Evolutionary conservation across 352 stramenopile genomes (phyloP), one percentile per base, ranked within the genome.

Genomic region (Saprolegnia diclina): DNA sequence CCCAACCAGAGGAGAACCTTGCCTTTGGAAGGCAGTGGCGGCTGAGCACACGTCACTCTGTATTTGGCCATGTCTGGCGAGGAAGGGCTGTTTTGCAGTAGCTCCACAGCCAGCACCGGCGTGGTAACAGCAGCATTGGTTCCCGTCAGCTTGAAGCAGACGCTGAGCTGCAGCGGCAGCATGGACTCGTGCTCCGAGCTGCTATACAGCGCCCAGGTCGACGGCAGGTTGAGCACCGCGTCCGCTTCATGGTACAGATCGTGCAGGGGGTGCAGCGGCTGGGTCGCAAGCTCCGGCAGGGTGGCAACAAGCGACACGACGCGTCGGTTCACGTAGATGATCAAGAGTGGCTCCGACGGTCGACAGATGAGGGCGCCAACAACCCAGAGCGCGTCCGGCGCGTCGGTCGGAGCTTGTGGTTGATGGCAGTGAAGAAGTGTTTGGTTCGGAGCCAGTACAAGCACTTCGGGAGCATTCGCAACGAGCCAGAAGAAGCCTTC

Each of bases 151-250:
- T 65, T 65, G 35, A 65, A 65, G 26, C 26, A 65, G 18, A 65
- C 45, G 21, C 26, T 65, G 57, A 65, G 57, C 21, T 65, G 24
- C 35, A 64, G n/a, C 54, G 56, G 56, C 24, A 59, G 35, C 35
- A 59, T 59, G 1, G 52, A 16, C 11, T 59, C 52, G 3, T 4
- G 52, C 24, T 59, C 52, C 35, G 52, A 21, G 35, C 9, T 59
- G 35, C 52, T 59, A 1, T 10, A 59, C 2, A 59, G 52, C 13
- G 24, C 52, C 52, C 52, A 59, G 3, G 11, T 24, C 11, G 13
- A 21, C 9, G 52, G 52, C 13, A 21, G 52, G n/a, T 59, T 16
- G 2, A 40, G 24, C 3, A 4, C 35, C 4, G 35, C 24, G 35
- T 59, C 52, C 1, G 11, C 52, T 24, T 59, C 11, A 7, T 16